phyloP scores from a whole-genome alignment of 371 early-diverging fungal species.

The Saksenaea oblongispora region DNA sequence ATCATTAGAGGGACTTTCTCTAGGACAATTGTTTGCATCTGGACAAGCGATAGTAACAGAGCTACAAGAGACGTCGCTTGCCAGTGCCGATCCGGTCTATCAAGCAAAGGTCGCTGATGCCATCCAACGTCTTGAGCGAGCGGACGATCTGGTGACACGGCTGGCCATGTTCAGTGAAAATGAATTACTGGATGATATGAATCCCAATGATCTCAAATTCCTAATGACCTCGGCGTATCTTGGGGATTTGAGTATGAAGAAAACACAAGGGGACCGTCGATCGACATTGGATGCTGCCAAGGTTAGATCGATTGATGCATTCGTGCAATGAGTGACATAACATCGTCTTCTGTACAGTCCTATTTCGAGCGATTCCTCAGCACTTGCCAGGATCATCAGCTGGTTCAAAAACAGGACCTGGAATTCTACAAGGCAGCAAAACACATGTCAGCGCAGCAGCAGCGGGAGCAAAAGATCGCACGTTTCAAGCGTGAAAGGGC shows the following conservation, averaged over 20 bases:
- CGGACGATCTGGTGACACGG: constrained; percentile 53
- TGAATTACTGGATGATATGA: constrained; percentile 87
- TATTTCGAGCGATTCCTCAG: constrained; percentile 54
- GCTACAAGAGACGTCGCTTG: constrained; percentile 46
- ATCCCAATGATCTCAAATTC: constrained; percentile 77
- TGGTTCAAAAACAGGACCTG: constrained; percentile 53
- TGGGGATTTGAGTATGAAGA: constrained; percentile 68
- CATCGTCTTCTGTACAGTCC: constrained; percentile 19
- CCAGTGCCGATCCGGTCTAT: constrained; percentile 44
- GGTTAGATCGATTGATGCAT: constrained; percentile 33
- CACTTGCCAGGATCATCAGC: constrained; percentile 64
- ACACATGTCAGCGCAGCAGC: constrained; percentile 33
- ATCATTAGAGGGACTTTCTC: constrained; percentile 26
- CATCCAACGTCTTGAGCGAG: constrained; percentile 45
- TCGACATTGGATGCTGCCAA: constrained; percentile 47
- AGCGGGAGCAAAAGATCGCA: constrained; percentile 75
- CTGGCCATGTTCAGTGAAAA: constrained; percentile 84
- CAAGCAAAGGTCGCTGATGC: constrained; percentile 56
- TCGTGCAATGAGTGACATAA: constrained; percentile 3
- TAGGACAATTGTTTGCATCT: constrained; percentile 36
- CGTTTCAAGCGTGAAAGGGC: constrained; percentile 77
- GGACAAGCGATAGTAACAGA: constrained; percentile 29
- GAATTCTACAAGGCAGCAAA: constrained; percentile 24
- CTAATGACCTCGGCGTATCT: constrained; percentile 78
- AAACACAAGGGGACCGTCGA: constrained; percentile 43